Evolutionary conservation across 768 basidiomycete genomes (phyloP), one percentile per base, ranked within the genome.

Genomic region (Termitomyces sp.): DNA sequence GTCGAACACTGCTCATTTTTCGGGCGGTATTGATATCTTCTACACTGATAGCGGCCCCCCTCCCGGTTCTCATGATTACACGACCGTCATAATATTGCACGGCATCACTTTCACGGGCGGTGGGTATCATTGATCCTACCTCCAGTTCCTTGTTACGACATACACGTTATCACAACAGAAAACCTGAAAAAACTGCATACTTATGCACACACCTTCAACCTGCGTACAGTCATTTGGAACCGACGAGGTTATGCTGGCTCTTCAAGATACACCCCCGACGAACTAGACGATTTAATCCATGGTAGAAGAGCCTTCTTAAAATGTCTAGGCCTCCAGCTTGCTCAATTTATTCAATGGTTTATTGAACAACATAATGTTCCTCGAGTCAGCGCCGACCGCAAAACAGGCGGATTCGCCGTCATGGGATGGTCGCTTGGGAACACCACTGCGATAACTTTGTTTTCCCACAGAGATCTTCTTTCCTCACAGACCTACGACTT

Each of bases 401-500:
- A 59, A 14, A 56, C 43, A 1, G 76, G 77, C 10, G 77, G 77
- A 2, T 56, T 77, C 14, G 67, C 70, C 5, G 43, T 77, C 13
- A 56, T 75, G 63, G 76, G 75, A 18, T 79, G 77, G 77, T 75
- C 75, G 10, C 61, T 72, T 40, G 77, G 76, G 0, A 65, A 57
- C 20, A 61, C 67, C n/a, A 68, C 67, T 4, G 50, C 64, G 4
- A 64, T 75, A 30, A 36, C 72, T 23, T 50, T 76, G 8, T 66
- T 77, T 23, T 66, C 64, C 0, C 60, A 71, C 40, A 64, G 64
- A 1, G 33, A 55, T 2, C 51, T 68, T 26, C 58, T 77, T 32
- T 54, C 66, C 1, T 13, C 44, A n/a, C 66, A 63, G 28, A 8
- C 63, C 2, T 69, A 71, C 46, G 54, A 60, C 18, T 32, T 61